Conservation (phyloP, 192 early-diverging fungal genomes). For the Coemansia sp. region DNA sequence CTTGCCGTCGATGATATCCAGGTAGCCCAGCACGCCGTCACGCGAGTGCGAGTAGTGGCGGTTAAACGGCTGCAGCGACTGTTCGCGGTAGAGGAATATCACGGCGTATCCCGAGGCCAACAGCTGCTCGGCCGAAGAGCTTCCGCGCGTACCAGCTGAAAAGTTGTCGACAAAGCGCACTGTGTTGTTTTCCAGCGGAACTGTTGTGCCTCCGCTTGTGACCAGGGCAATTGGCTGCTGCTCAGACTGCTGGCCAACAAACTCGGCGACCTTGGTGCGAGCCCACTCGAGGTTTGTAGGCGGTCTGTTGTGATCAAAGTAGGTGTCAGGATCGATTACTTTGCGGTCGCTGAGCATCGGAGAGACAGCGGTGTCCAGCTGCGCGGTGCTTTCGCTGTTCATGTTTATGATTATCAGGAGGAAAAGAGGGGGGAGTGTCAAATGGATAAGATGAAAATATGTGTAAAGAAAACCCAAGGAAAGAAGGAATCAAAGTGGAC, state of each 20-base stretch:
- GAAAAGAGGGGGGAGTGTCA: too few species aligned
- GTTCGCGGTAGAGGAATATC: constrained; percentile 93
- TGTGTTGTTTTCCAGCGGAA: constrained; percentile 92
- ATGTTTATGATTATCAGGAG: neutral
- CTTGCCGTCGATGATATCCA: constrained; percentile 63
- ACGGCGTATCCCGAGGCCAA: constrained; percentile 87
- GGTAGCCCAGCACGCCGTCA: constrained; percentile 80
- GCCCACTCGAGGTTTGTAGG: constrained; percentile 64
- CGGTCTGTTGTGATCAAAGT: constrained; percentile 68
- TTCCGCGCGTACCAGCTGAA: constrained; percentile 91
- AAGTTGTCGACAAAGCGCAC: constrained; percentile 99
- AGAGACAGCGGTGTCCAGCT: neutral
- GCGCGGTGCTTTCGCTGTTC: neutral
- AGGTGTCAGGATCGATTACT: constrained; percentile 69
- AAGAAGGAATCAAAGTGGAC: neutral
- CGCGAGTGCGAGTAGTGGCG: constrained; percentile 83
- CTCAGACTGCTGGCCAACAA: constrained; percentile 58
- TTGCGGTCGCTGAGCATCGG: constrained; percentile 9
- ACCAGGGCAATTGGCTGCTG: constrained; percentile 79
- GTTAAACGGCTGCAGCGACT: constrained; percentile 87
- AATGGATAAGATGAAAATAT: too few species aligned
- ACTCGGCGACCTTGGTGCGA: constrained; percentile 58
- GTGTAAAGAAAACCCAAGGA: neutral
- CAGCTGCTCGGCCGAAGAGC: constrained; percentile 94
- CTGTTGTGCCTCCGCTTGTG: constrained; percentile 94